Evolutionary conservation across 768 basidiomycete species (phyloP).

Genomic region (Tulasnella sp.): DNA sequence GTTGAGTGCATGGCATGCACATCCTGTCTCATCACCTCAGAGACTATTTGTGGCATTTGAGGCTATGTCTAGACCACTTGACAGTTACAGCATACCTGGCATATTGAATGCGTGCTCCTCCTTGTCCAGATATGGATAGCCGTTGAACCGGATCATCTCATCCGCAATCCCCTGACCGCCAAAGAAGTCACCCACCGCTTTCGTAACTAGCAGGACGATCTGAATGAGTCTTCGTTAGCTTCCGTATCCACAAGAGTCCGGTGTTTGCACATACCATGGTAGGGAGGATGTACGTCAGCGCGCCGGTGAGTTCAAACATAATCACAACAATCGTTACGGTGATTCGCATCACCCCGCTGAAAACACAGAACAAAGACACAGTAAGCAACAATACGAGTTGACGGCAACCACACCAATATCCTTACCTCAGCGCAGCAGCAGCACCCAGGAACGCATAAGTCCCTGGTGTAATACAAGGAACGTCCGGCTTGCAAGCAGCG

Average conservation of each 20-base stretch:
- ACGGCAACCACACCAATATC: no score
- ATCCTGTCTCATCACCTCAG: conserved; percentile 80
- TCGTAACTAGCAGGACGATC: conserved; percentile 94
- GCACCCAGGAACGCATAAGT: conserved; percentile 97
- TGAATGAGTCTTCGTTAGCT: conserved; percentile 27
- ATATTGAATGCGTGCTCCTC: conserved; percentile 89
- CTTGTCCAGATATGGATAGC: conserved; percentile 93
- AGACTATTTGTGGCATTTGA: conserved; percentile 21
- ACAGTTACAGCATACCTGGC: conserved; percentile 46
- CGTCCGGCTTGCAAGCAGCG: conserved; percentile 78
- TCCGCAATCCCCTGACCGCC: conserved; percentile 93
- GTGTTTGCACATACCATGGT: conserved; percentile 96
- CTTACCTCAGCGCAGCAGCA: conserved; percentile 84
- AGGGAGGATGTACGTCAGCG: conserved; percentile 90
- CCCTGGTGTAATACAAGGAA: conserved; percentile 95
- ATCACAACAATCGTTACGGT: conserved; percentile 98
- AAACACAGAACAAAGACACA: background rate
- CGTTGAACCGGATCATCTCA: conserved; percentile 93
- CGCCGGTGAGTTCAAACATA: conserved; percentile 98
- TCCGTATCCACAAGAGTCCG: no score
- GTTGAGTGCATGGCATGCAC: conserved; percentile 58
- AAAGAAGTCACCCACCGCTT: conserved; percentile 90
- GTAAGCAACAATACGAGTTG: no score
- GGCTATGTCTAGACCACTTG: background rate
- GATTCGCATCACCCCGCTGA: conserved; percentile 89